Evolutionary conservation across 2,329 filamentous ascomycete genomes (phyloP), one percentile per base, ranked within the genome.

Genomic region (Aspergillus chevalieri): DNA sequence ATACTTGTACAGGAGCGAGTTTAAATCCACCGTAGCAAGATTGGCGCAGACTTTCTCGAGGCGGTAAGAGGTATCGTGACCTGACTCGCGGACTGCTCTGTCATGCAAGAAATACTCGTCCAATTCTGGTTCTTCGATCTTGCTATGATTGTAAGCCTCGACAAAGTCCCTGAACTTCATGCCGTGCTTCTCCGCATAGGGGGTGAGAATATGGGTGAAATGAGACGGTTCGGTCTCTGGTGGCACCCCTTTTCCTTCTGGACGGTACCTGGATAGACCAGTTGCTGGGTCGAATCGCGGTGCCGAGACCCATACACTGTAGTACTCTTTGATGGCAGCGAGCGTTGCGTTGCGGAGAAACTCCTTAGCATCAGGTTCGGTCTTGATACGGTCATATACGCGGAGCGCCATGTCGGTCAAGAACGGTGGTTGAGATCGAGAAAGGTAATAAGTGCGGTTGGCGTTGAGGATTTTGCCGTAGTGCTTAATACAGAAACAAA

Each of bases 391-490:
- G 62, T 96, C 90, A 66, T 93, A 97, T 39, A 95, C 89, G 48
- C 90, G 86, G 45, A 97, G 77, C 9, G 92, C 87, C 90, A 98
- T 96, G 69, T 98, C 93, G 1, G 93, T 98, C 49, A 98, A 75
- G 73, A 98, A 97, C 0, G 93, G 93, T 2, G 93, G 93, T 70
- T 98, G 93, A 2, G 93, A 96, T 51, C 93, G 86, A 56, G 83
- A 86, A 14, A 98, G 83, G 65, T 98, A 98, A 76, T 98, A 98
- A 1, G 91, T 91, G 33, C 93, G 83, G 50, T 93, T 98, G 46
- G 93, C 93, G 70, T 98, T 98, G 57, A 97, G 81, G 52, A 98
- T 95, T 75, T 97, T 98, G 63, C 91, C 92, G 66, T 98, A 98
- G 71, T 98, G 92, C 67, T 91, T 85, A 70, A 98, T 97, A 73